phyloP scores from a whole-genome alignment of 768 basidiomycete species.

The Lactarius evosmus region DNA sequence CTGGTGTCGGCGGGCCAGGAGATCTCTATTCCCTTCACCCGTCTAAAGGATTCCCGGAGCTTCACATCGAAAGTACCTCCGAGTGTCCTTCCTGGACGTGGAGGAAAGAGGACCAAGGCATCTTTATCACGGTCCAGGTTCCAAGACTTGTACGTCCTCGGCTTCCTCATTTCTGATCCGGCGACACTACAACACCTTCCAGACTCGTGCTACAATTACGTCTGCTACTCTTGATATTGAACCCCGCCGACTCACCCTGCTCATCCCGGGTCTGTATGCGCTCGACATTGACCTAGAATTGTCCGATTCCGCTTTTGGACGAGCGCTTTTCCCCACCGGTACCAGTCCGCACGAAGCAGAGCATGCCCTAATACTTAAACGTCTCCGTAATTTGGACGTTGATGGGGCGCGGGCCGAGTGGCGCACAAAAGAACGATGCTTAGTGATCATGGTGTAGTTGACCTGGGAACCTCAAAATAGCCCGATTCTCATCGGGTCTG shows the following conservation, averaged over 20 bases:
- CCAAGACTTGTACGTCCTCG: constrained; percentile 54
- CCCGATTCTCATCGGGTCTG: not conserved
- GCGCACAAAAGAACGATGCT: constrained; percentile 50
- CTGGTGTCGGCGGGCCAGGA: constrained; percentile 46
- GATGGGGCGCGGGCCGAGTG: constrained; percentile 66
- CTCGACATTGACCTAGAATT: constrained; percentile 59
- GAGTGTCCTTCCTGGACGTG: constrained; percentile 52
- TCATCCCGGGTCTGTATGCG: constrained; percentile 44
- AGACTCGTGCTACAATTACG: constrained; percentile 49
- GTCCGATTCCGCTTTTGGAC: constrained; percentile 52
- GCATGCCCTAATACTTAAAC: constrained; percentile 50
- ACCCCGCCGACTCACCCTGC: constrained; percentile 52
- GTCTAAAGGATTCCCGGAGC: constrained; percentile 1
- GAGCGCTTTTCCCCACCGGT: constrained; percentile 25
- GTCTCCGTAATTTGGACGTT: constrained; percentile 56
- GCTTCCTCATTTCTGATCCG: not conserved
- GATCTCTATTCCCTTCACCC: constrained; percentile 1
- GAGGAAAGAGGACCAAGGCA: constrained; percentile 40
- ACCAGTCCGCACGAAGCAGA: constrained; percentile 28
- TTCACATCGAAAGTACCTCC: not conserved
- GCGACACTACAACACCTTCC: not conserved
- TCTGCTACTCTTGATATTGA: constrained; percentile 63
- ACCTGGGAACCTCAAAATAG: not conserved
- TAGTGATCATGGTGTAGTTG: constrained; percentile 45
- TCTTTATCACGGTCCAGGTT: constrained; percentile 51